Evolutionary conservation across 345 rosid genomes (phyloP), one percentile per base, ranked within the genome.

Genomic region (Stellera chamaejasme): DNA sequence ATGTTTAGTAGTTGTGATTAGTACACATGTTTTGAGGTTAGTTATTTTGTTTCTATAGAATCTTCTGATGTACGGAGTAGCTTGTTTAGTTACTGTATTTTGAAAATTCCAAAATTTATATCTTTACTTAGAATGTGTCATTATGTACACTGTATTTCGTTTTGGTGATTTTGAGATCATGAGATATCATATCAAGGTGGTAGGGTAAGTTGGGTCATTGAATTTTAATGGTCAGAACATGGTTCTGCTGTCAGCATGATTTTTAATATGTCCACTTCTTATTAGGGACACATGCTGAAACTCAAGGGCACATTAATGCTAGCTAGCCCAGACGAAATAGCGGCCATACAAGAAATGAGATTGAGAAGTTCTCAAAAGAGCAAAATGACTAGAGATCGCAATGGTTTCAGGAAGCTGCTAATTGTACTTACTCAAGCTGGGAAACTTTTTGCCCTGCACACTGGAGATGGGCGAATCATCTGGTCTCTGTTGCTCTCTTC

Each of bases 321-420:
- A 70, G 96, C 99, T 63, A 85, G 80, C 74, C 85, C 95, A 19
- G 97, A 90, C 64, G 99, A 94, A 42, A 78, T 90, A 45, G 97
- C 71, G 52, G 85, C 83, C 65, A 87, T 94, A 59, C 96, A 87
- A 77, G 85, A 72, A 49, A 71, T 90, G 80, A 82, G 97, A 73
- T 62, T 93, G 72, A 83, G 79, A 72, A 79, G 80, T 75, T 90
- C 95, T 46, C 95, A 87, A 72, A 94, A 78, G 82, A 94, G 79
- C 87, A 94, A 87, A 78, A 67, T 90, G 81, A 94, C 92, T 45
- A 75, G 99, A 70, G 99, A 94, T 79, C 99, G 83, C 72, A 94
- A 94, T 72, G 97, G 99, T 69, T 94, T 94, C 57, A 78, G 99
- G 59, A 94, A 90, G 80, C 66, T 90, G 67, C 82, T 94, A 27